Conservation (phyloP, 352 stramenopile genomes). For the Stephanocyclus meneghinianus region DNA sequence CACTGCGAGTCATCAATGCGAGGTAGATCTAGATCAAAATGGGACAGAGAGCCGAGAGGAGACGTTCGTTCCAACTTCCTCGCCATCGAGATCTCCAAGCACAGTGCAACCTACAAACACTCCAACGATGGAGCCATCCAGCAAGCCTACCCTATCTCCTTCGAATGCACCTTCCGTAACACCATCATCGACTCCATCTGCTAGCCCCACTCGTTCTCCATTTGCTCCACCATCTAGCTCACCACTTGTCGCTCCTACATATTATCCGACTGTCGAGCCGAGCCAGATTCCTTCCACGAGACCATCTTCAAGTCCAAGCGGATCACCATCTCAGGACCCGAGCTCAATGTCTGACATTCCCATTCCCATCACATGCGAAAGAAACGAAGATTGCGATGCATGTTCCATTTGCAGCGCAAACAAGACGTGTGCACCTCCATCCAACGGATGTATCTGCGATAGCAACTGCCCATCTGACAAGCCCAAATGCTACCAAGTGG, state of each 20-base stretch:
- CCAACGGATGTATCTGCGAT: background rate
- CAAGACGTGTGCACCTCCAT: background rate
- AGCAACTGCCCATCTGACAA: conserved; percentile 9
- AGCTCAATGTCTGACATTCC: background rate
- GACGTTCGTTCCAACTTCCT: background rate
- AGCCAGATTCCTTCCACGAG: background rate
- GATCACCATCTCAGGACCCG: background rate
- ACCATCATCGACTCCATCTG: background rate
- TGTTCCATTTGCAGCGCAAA: conserved; percentile 2
- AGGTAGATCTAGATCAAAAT: background rate
- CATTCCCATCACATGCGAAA: background rate
- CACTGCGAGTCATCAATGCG: background rate
- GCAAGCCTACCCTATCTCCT: background rate
- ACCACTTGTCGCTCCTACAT: background rate
- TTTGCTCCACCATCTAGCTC: background rate
- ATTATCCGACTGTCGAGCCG: background rate
- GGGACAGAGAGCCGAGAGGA: background rate
- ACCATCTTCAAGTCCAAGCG: background rate
- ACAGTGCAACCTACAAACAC: background rate
- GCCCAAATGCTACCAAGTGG: background rate
- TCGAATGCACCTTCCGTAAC: background rate
- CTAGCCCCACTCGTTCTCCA: background rate
- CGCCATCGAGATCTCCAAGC: too few species aligned
- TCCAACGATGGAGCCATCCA: background rate
- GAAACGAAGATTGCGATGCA: background rate